These are phyloP conservation scores for Chamaecrista fasciculata DNA, from an alignment of 306 rosid species.

Conservation along the genomic window DNA sequence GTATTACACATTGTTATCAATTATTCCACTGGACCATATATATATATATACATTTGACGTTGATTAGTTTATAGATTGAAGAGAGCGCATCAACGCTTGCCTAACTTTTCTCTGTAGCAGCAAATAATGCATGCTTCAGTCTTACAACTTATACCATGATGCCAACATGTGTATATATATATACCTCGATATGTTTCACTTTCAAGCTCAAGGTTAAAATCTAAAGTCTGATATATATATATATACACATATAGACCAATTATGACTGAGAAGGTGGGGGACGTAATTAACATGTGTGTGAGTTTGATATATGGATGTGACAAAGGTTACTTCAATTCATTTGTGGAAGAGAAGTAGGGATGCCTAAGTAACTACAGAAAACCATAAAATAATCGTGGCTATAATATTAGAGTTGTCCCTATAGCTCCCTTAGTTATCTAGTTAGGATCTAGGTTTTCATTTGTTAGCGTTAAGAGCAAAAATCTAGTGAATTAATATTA, in stretches of 20 bases:
- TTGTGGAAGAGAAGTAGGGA: background rate
- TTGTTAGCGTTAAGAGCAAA: background rate
- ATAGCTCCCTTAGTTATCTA: too few relatives aligned
- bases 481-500: background rate
- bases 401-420: background rate
- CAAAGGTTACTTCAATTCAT: conserved; percentile 25
- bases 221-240: too few relatives aligned
- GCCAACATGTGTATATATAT: background rate
- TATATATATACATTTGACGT: too few relatives aligned
- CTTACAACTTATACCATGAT: background rate
- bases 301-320: conserved; percentile 13
- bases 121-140: background rate
- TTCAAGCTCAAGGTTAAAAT: background rate
- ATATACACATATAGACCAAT: too few relatives aligned
- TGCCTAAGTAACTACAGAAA: conserved; percentile 20
- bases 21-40: conserved; percentile 61
- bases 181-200: background rate
- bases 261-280: conserved; percentile 13
- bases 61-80: conserved; percentile 45
- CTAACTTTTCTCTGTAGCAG: background rate
- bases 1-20: conserved; percentile 32
- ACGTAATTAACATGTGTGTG: conserved; percentile 33
- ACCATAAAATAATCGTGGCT: background rate
- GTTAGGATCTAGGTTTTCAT: conserved; percentile 4
- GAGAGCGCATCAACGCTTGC: conserved; percentile 33